Base-by-base conservation (phyloP, 306 rosid genomes). In the Lagenaria siceraria region DNA sequence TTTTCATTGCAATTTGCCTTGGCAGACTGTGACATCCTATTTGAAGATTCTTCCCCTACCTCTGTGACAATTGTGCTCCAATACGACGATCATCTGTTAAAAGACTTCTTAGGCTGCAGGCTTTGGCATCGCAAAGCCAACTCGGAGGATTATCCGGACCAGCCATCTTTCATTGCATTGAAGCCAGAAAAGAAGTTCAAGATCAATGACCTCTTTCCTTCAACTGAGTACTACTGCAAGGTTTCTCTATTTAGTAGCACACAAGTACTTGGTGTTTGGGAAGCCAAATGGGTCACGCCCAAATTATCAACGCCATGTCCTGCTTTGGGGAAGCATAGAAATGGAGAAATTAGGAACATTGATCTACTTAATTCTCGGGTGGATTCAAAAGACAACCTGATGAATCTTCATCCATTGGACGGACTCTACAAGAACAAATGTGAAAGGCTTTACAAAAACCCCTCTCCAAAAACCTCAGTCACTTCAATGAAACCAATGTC, bases 281-380 rank as follows among this genome's bases (percentile, higher is more conserved):
- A 93, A 84, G 92, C 91, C 78, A 90, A 88, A 75, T 93, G 97
- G 97, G 81, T 80, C 53, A 89, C 97, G 33, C 89, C 91, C 62
- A 83, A 88, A 63, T 60, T 78, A 15, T 54, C 56, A 49, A 82
- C 75, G 59, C 79, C 79, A 59, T 63, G 78, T 24, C 78, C 84
- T 48, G 51, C 79, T 71, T 54, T 80, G 46, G 75, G 77, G 69
- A 81, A 55, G 35, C 76, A 53, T 58, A 70, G 43, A 10, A 87
- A 72, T 65, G 75, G 82, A 61, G 88, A 79, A 18, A 77, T 73
- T 51, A 61, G 27, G 71, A 79, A 24, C 33, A 52, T 61, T 46
- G 78, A 60, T 77, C 88, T 83, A 77, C 88, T 80, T 77, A 88
- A 82, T 70, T 79, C 77, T 70, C 87, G 53, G 31, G 79, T 46